phyloP scores from a whole-genome alignment of 768 basidiomycete genomes.

The Boletus reticulatus region DNA sequence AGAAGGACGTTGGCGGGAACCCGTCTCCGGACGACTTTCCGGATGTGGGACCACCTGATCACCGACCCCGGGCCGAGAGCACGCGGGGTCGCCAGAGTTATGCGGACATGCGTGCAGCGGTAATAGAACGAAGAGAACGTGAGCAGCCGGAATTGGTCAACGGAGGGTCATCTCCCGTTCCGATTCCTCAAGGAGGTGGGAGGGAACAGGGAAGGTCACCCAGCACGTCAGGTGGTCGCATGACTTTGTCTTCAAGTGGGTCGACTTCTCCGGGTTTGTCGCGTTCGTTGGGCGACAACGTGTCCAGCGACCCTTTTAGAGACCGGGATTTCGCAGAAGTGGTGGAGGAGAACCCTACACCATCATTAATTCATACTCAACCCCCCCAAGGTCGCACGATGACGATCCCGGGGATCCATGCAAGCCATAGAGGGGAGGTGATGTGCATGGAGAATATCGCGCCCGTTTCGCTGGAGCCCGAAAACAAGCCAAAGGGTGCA shows the following conservation, averaged over 20 bases:
- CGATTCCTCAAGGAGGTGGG: conserved; percentile 27
- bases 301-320: conserved; percentile 25
- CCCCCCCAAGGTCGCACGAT: conserved; percentile 73
- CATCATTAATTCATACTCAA: conserved; percentile 66
- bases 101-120: conserved; percentile 75
- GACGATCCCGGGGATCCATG: conserved; percentile 87
- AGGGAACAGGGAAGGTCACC: conserved; percentile 26
- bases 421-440: conserved; percentile 78
- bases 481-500: conserved; percentile 43
- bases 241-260: conserved; percentile 24
- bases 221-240: conserved; percentile 25
- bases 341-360: conserved; percentile 26
- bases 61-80: conserved; percentile 34
- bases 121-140: conserved; percentile 59
- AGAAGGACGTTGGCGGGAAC: conserved; percentile 45
- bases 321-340: conserved; percentile 33
- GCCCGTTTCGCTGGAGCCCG: conserved; percentile 38
- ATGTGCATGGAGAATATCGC: conserved; percentile 83
- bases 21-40: conserved; percentile 38
- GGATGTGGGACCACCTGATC: conserved; percentile 40
- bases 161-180: conserved; percentile 32
- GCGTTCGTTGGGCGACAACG: conserved; percentile 32
- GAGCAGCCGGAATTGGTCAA: conserved; percentile 28
- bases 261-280: conserved; percentile 32
- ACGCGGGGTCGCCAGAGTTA: conserved; percentile 56